Conservation (phyloP, 371 early-diverging fungal species). For the Smittium mucronatum region DNA sequence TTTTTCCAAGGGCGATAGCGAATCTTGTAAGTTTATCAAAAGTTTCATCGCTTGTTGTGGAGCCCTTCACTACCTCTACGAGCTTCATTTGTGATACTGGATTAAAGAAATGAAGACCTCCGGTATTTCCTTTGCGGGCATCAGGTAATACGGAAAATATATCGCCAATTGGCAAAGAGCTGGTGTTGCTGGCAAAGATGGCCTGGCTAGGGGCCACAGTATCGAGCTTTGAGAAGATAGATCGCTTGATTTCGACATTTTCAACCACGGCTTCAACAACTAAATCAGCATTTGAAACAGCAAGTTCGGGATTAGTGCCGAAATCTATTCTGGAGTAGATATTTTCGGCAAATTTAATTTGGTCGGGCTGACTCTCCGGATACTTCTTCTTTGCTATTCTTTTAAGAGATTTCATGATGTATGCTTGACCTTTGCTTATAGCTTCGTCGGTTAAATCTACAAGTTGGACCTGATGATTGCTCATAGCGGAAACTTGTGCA, state of each 20-base stretch:
- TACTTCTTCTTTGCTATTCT: slow-evolving; percentile 83
- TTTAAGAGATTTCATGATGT: slow-evolving; percentile 62
- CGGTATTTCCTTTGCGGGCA: slow-evolving; percentile 46
- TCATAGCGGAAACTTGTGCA: slow-evolving; percentile 83
- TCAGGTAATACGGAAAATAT: slow-evolving; percentile 58
- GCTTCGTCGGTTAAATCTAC: slow-evolving; percentile 65
- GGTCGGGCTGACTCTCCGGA: slow-evolving; percentile 48
- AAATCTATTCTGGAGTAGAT: slow-evolving; percentile 47
- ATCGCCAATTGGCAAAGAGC: slow-evolving; percentile 66
- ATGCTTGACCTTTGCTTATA: slow-evolving; percentile 59
- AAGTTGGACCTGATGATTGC: slow-evolving; percentile 69
- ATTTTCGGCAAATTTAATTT: slow-evolving; percentile 48
- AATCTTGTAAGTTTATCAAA: slow-evolving; percentile 50
- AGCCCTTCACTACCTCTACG: slow-evolving; percentile 80
- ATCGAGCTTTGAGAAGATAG: slow-evolving; percentile 58
- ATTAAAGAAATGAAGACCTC: slow-evolving; percentile 93
- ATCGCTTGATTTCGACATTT: slow-evolving; percentile 74
- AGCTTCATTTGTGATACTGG: slow-evolving; percentile 96
- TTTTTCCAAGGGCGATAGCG: slow-evolving; percentile 61
- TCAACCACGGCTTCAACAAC: slow-evolving; percentile 93
- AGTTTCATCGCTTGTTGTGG: slow-evolving; percentile 42
- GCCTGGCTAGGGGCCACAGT: slow-evolving; percentile 52
- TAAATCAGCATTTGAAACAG: slow-evolving; percentile 39
- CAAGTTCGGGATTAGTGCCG: slow-evolving; percentile 46
- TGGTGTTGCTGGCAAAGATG: slow-evolving; percentile 86